Evolutionary conservation across 441 rosid genomes (phyloP).

Genomic region (Adansonia madagascariensis): DNA sequence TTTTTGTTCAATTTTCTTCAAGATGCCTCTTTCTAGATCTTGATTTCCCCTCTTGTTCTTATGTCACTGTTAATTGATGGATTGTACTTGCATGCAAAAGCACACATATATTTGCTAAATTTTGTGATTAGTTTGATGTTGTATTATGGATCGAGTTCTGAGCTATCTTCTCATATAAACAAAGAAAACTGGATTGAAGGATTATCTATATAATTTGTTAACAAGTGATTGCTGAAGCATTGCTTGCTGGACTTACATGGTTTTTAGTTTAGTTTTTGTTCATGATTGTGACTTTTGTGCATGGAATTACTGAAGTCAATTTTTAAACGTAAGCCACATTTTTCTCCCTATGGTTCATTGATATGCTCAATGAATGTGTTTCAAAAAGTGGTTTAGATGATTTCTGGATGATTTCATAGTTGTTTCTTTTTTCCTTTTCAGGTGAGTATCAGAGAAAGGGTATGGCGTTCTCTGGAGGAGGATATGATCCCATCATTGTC

Average conservation of each 20-base stretch:
- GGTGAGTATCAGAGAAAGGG: constrained; percentile 74
- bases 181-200: background rate
- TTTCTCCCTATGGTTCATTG: background rate
- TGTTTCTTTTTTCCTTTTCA: constrained; percentile 36
- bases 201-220: background rate
- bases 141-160: background rate
- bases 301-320: constrained; percentile 18
- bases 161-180: background rate
- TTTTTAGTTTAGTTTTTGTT: constrained; percentile 14
- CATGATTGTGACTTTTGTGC: constrained; percentile 13
- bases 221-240: constrained; percentile 1
- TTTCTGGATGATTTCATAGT: constrained; percentile 17
- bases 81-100: constrained; percentile 10
- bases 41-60: background rate
- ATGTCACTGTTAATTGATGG: background rate
- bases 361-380: constrained; percentile 22
- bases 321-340: background rate
- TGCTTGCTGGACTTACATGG: background rate
- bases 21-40: background rate
- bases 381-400: constrained; percentile 24
- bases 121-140: background rate
- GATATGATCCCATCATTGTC: constrained; percentile 82
- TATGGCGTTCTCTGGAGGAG: constrained; percentile 92
- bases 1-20: constrained; percentile 16
- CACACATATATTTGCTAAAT: background rate